Conservation (phyloP, 345 rosid genomes). For the Citrus sinensis region DVS_A1.0 CM039163.1:1325001-1325500, state of each 20-base stretch:
- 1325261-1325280: too few species aligned
- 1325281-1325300: too few species aligned
- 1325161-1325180: too few species aligned
- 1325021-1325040: not conserved
- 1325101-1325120: too few species aligned
- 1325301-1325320: not conserved
- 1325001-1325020: not conserved
- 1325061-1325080: constrained; percentile 2
- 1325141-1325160: too few species aligned
- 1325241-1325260: too few species aligned
- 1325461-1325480: not conserved
- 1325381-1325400: not conserved
- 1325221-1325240: too few species aligned
- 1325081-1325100: too few species aligned
- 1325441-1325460: not conserved
- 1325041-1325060: not conserved
- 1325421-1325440: not conserved
- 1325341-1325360: not conserved
- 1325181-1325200: too few species aligned
- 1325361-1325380: not conserved
- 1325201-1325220: accelerated
- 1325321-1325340: not conserved
- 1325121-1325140: too few species aligned
- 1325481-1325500: not conserved
- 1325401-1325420: not conserved